phyloP scores from a whole-genome alignment of 345 rosid species.

The Hevea brasiliensis region DNA sequence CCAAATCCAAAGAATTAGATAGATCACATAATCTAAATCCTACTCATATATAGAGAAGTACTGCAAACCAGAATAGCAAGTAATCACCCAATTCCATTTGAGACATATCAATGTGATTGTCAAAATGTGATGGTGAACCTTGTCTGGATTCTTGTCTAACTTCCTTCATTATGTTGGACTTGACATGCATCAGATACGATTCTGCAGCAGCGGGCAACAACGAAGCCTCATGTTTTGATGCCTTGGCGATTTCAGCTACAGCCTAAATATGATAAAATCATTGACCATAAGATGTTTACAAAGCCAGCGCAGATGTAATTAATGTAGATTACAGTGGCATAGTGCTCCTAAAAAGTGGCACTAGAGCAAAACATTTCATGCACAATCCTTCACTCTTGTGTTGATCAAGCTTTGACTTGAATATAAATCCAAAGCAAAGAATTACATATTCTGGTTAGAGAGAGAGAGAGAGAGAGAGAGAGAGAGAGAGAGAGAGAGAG shows the following conservation, averaged over 20 bases:
- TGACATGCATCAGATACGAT: slow-evolving; percentile 42
- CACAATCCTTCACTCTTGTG: neutral
- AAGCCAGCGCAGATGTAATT: neutral
- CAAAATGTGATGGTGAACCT: slow-evolving; percentile 29
- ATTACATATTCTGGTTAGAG: neutral
- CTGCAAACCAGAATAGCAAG: neutral
- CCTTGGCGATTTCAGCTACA: slow-evolving; percentile 70
- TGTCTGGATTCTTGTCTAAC: slow-evolving; percentile 21
- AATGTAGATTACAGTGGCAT: neutral
- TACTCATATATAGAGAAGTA: neutral
- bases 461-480: neutral
- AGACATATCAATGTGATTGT: slow-evolving; percentile 16
- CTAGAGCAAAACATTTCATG: neutral
- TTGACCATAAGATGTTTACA: neutral
- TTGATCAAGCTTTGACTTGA: neutral
- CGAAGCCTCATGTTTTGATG: slow-evolving; percentile 69
- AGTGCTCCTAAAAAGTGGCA: neutral
- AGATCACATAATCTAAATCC: slow-evolving; percentile 9
- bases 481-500: neutral
- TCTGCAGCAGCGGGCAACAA: slow-evolving; percentile 55
- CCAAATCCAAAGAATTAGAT: slow-evolving; percentile 2
- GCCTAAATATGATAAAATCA: slow-evolving; percentile 50
- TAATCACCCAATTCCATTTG: slow-evolving; percentile 34
- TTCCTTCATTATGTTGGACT: slow-evolving; percentile 41
- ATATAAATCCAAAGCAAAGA: neutral